phyloP scores from a whole-genome alignment of 1,284 basidiomycete genomes.

The Agroathelia rolfsii region DNA sequence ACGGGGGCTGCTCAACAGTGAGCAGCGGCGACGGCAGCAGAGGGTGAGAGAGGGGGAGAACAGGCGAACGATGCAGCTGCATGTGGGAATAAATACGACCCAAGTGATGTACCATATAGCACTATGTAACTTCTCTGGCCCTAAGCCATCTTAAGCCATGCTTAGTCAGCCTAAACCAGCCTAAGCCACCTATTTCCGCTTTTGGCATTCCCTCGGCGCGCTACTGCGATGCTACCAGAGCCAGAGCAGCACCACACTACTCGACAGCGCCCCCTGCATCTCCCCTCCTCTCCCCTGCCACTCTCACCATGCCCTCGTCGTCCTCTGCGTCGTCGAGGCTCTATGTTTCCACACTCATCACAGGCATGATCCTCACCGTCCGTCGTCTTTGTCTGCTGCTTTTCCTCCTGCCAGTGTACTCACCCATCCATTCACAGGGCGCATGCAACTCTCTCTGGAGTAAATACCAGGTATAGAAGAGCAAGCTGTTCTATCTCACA shows the following conservation, averaged over 20 bases:
- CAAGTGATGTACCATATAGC: no score
- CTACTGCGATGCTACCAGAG: neutral
- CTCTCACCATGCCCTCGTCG: constrained; percentile 37
- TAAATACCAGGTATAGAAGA: constrained; percentile 73
- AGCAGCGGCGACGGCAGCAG: constrained; percentile 32
- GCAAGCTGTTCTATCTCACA: constrained; percentile 13
- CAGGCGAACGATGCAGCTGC: constrained; percentile 20
- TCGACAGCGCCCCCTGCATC: constrained; percentile 8
- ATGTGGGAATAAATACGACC: constrained; percentile 19
- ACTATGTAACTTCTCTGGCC: no score
- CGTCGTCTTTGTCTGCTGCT: constrained; percentile 10
- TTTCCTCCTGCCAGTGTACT: constrained; percentile 1
- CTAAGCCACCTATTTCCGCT: no score
- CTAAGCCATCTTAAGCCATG: no score
- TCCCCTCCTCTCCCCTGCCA: constrained; percentile 12
- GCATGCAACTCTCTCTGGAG: constrained; percentile 73
- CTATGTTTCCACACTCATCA: constrained; percentile 45
- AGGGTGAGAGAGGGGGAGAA: constrained; percentile 33
- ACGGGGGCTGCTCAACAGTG: constrained; percentile 15
- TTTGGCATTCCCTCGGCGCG: neutral
- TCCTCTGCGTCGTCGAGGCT: constrained; percentile 30
- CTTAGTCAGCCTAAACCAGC: no score
- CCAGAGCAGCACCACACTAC: constrained; percentile 15
- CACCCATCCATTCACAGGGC: constrained; percentile 34
- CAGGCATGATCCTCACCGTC: constrained; percentile 76